phyloP scores from a whole-genome alignment of 23 red algal genomes.

The Gracilaria vermiculophylla region DNA sequence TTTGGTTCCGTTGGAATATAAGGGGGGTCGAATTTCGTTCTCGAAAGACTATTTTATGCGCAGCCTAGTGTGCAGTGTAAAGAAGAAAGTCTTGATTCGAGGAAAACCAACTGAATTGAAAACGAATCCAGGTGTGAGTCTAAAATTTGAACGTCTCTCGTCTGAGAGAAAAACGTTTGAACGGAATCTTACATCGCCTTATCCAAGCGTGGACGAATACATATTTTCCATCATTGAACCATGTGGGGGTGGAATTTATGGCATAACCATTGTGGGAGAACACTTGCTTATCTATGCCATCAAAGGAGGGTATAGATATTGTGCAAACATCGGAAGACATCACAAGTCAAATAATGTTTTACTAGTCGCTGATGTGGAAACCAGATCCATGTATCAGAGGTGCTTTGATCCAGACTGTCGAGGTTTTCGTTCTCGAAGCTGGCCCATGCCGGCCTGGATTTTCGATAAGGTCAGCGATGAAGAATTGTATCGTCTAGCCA shows the following conservation, averaged over 20 bases:
- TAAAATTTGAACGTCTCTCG: background rate
- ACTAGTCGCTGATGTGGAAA: conserved; percentile 64
- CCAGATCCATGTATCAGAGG: conserved; percentile 41
- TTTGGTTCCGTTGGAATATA: background rate
- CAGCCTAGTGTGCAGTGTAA: conserved; percentile 35
- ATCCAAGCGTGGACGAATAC: conserved; percentile 17
- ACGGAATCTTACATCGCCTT: background rate
- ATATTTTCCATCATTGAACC: conserved; percentile 15
- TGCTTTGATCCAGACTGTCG: conserved; percentile 90
- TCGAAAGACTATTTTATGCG: conserved; percentile 3
- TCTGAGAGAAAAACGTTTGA: background rate
- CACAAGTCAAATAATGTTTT: conserved; percentile 84
- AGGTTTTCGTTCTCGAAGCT: conserved; percentile 50
- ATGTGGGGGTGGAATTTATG: conserved; percentile 33
- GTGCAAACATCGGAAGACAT: conserved; percentile 72
- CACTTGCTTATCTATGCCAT: conserved; percentile 61
- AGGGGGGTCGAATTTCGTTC: background rate
- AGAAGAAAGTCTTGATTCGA: background rate
- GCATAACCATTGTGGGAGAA: conserved; percentile 36
- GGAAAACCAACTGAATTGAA: background rate
- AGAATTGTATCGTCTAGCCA: background rate
- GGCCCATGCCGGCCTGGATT: conserved; percentile 11
- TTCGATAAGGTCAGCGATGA: background rate
- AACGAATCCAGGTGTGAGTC: background rate
- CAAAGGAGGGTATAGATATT: conserved; percentile 75